Evolutionary conservation across 2,329 filamentous ascomycete species (phyloP).

Genomic region (Podosphaera aphanis): DNA sequence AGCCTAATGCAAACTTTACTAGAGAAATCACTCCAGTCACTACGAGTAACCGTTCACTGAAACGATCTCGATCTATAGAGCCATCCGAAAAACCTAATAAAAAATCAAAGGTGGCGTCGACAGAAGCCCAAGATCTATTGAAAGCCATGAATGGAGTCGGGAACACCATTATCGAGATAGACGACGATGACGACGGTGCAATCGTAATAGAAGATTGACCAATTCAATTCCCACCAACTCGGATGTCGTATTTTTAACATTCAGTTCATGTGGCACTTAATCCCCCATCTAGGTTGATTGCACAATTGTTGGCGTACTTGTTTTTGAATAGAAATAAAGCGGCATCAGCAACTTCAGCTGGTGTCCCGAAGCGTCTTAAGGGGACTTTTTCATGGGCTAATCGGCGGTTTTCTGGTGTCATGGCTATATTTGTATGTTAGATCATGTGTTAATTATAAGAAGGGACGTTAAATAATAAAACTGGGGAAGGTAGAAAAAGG

Average conservation of each 20-base stretch:
- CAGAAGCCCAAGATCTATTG: slow-evolving; percentile 14
- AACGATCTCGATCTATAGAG: slow-evolving; percentile 1
- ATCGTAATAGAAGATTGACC: slow-evolving; percentile 43
- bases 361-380: slow-evolving; percentile 37
- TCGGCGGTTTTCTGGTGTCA: slow-evolving; percentile 18
- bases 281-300: slow-evolving; percentile 69
- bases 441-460: slow-evolving; percentile 9
- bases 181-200: slow-evolving; percentile 23
- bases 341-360: slow-evolving; percentile 59
- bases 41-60: slow-evolving; percentile 1
- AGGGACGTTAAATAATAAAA: background rate
- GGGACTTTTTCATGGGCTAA: slow-evolving; percentile 32
- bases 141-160: slow-evolving; percentile 17
- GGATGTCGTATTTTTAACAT: slow-evolving; percentile 2
- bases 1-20: slow-evolving; percentile 6
- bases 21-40: slow-evolving; percentile 1
- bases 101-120: slow-evolving; percentile 2
- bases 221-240: background rate
- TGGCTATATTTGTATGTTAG: slow-evolving; percentile 20
- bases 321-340: slow-evolving; percentile 57
- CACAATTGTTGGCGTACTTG: slow-evolving; percentile 65
- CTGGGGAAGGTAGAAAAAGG: slow-evolving; percentile 3
- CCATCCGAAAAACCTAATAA: background rate
- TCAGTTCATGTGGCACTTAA: slow-evolving; percentile 37
- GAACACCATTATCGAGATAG: slow-evolving; percentile 12